These are phyloP conservation scores for Plasmodium falciparum DNA, from an alignment of 169 alveolate genomes.

Conservation along the genomic window DNA sequence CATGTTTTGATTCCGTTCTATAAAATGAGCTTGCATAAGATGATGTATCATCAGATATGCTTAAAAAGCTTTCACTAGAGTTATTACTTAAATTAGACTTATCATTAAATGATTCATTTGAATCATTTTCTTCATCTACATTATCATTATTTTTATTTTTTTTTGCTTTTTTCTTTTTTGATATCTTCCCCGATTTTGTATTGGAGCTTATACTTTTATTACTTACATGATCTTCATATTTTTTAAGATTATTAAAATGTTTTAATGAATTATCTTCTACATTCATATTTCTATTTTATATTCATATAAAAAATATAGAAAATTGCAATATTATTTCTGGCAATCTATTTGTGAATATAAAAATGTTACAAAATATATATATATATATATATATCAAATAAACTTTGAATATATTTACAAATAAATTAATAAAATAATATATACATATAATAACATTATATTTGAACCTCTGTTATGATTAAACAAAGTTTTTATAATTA, in stretches of 20 bases:
- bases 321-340: too few species aligned
- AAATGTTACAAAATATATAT: too few species aligned
- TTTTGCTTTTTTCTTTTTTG: conserved; percentile 7
- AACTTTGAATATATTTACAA: too few species aligned
- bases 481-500: too few species aligned
- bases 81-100: neutral
- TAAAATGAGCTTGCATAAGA: conserved; percentile 50
- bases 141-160: conserved; percentile 1
- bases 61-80: conserved; percentile 54
- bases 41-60: conserved; percentile 43
- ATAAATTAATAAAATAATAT: too few species aligned
- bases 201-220: neutral
- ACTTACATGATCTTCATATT: conserved; percentile 40
- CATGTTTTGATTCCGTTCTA: conserved; percentile 23
- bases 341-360: too few species aligned
- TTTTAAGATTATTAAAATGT: conserved; percentile 13
- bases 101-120: neutral
- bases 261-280: conserved; percentile 47
- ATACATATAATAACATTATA: too few species aligned
- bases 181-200: conserved; percentile 4
- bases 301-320: too few species aligned
- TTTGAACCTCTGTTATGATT: too few species aligned
- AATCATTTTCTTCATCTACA: neutral
- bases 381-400: too few species aligned
- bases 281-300: conserved; percentile 23